Evolutionary conservation across 2,329 filamentous ascomycete genomes (phyloP), one percentile per base, ranked within the genome.

Genomic region (Botryotinia narcissicola): DNA sequence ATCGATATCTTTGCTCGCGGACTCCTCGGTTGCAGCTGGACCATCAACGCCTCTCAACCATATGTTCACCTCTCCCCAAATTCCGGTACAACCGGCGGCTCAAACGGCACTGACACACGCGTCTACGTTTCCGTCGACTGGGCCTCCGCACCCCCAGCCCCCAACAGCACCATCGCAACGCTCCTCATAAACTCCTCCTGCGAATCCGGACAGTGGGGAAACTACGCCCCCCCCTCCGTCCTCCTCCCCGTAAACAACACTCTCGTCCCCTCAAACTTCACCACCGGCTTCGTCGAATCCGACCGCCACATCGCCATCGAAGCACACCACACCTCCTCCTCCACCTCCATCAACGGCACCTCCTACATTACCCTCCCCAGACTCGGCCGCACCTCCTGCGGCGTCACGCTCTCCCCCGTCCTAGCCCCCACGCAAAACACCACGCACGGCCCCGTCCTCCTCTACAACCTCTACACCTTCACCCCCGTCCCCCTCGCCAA

Each of bases 1-100:
- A 87, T 92, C 71, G 90, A 92, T 35, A 83, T 92, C 42, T 92
- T 88, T 77, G 86, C 85, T 10, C 86, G 89, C 4, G 90, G 90
- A 22, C 86, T 85, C 0, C 48, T 70, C 3, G 81, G 83, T 12
- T 88, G 89, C 74, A 80, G 84, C 66, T 91, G 88, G 85, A 83
- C 80, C 7, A 84, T 87, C n/a, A 82, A 84, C 1, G 81, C 85
- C 1, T 82, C 83, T 63, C 80, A 84, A 20, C 76, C 84, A 1
- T 91, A 87, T 82, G 80, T 92, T 4, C 83, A 83, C 66, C 83
- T 89, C 10, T 87, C 85, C 3, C 83, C 85, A 61, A 83, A 81
- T 12, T 84, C 80, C 0, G 90, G 89, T 42, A 84, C 79, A 7
- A 84, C 90, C 12, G 83, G 84, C 0, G 83, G 84, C 22, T 80